Evolutionary conservation across 495 filamentous ascomycete genomes (phyloP).

Genomic region (Podospora appendiculata): DNA sequence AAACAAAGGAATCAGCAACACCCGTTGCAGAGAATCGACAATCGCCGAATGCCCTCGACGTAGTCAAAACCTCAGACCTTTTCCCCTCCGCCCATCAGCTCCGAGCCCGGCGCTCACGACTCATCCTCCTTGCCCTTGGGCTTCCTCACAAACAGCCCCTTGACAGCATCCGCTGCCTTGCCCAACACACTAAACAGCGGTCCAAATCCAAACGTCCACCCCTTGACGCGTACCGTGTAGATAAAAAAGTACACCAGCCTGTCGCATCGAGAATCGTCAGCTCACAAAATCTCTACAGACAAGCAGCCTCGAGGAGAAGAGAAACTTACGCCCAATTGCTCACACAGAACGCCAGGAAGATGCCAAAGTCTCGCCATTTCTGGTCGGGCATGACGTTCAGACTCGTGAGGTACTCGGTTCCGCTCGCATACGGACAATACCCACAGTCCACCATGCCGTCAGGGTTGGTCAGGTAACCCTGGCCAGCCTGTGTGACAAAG

Average conservation of each 20-base stretch:
- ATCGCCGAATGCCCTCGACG: no score
- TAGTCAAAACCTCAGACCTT: no score
- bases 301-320: neutral
- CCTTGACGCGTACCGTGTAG: slow-evolving; percentile 63
- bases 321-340: slow-evolving; percentile 55
- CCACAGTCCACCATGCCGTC: slow-evolving; percentile 52
- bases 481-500: slow-evolving; percentile 37
- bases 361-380: slow-evolving; percentile 72
- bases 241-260: slow-evolving; percentile 77
- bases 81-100: no score
- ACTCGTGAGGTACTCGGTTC: slow-evolving; percentile 57
- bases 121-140: no score
- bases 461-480: slow-evolving; percentile 54
- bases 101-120: no score
- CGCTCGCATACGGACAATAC: slow-evolving; percentile 64
- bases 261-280: neutral
- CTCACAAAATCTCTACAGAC: neutral
- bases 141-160: slow-evolving; percentile 8
- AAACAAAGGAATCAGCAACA: no score
- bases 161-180: slow-evolving; percentile 5
- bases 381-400: slow-evolving; percentile 54
- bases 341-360: slow-evolving; percentile 69
- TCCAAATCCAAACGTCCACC: slow-evolving; percentile 67
- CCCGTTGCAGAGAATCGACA: no score
- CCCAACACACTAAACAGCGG: slow-evolving; percentile 2